phyloP scores from a whole-genome alignment of 2,329 filamentous ascomycete species.

The Stagonosporopsis rhizophila region DNA sequence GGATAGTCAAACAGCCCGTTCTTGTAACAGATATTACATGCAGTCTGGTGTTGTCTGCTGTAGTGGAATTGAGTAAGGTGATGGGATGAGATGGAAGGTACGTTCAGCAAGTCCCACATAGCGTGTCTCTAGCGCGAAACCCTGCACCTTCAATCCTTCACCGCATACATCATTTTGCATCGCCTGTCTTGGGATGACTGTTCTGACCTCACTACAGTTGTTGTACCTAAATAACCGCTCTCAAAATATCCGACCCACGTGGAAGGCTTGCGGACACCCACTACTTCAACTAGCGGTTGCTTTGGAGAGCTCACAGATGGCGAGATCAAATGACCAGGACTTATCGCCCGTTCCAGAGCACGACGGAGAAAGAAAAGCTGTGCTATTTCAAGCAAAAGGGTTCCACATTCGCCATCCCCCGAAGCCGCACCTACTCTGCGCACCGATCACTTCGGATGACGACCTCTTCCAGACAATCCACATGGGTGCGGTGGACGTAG shows the following conservation, averaged over 20 bases:
- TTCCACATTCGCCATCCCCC: constrained; percentile 35
- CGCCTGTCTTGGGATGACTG: background rate
- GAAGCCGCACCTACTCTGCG: constrained; percentile 34
- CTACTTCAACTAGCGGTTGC: background rate
- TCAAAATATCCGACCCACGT: too few species aligned
- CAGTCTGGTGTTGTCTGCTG: too few species aligned
- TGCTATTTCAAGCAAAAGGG: constrained; percentile 6
- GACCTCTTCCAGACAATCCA: constrained; percentile 49
- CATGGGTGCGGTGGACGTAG: constrained; percentile 43
- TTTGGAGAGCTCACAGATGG: background rate
- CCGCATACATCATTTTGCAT: background rate
- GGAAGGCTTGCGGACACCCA: background rate
- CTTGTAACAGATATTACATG: too few species aligned
- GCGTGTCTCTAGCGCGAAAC: background rate
- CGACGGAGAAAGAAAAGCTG: constrained; percentile 8
- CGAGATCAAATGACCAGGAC: background rate
- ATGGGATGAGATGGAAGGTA: background rate
- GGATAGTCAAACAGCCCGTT: too few species aligned
- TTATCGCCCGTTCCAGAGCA: background rate
- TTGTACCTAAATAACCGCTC: background rate
- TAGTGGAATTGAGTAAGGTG: too few species aligned
- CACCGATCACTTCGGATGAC: constrained; percentile 34
- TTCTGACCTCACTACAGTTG: background rate
- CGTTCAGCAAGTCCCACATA: background rate
- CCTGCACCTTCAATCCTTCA: background rate